Percentiles rank a stretch among this genome's conserved stretches.
These are phyloP conservation scores for Gloeostereum incarnatum DNA, from an alignment of 768 basidiomycete species.

Conservation along the genomic window DNA sequence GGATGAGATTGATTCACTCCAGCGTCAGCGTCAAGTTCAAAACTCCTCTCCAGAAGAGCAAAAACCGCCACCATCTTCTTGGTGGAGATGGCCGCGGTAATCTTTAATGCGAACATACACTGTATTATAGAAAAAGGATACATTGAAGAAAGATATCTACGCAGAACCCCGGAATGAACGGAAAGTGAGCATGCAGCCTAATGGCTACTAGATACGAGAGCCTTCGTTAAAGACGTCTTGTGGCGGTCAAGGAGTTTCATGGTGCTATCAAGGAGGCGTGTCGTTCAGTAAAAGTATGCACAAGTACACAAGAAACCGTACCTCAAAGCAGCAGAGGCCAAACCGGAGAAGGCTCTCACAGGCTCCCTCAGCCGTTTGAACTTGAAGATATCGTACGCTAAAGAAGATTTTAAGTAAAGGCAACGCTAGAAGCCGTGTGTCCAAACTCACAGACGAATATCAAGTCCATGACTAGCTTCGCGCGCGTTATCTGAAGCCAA, in stretches of 20 bases:
- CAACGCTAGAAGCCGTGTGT: conserved; percentile 11
- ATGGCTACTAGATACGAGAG: conserved; percentile 15
- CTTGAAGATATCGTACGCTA: conserved; percentile 76
- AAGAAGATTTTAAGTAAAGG: conserved; percentile 6
- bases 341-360: conserved; percentile 57
- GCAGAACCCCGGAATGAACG: neutral
- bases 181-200: neutral
- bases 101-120: neutral
- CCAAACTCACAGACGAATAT: conserved; percentile 75
- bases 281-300: conserved; percentile 7
- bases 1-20: conserved; percentile 40
- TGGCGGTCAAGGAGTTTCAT: conserved; percentile 72
- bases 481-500: conserved; percentile 63
- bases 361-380: conserved; percentile 51
- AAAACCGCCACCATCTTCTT: conserved; percentile 1
- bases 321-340: conserved; percentile 69
- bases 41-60: conserved; percentile 7
- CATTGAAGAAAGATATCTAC: neutral
- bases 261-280: conserved; percentile 37
- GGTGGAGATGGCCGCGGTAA: neutral
- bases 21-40: conserved; percentile 16
- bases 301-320: conserved; percentile 20
- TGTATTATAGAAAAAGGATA: neutral
- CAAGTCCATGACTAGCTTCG: conserved; percentile 76
- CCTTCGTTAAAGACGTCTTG: conserved; percentile 52